Conservation (phyloP, 306 rosid species). For the Dicorynia guianensis region DNA sequence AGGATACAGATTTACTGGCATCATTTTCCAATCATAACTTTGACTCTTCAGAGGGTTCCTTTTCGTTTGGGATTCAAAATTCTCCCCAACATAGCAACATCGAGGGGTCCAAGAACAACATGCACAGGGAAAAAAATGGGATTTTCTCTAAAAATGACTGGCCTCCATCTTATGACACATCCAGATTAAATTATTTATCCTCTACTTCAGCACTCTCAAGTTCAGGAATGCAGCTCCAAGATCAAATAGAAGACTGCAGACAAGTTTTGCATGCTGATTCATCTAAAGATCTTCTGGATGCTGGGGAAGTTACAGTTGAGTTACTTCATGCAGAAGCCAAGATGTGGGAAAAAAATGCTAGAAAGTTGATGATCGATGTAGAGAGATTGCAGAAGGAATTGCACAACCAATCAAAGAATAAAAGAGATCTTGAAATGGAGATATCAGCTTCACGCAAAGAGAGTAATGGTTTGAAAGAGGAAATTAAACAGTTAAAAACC, state of each 20-base stretch:
- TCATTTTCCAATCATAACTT: conserved; percentile 38
- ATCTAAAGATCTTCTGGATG: conserved; percentile 50
- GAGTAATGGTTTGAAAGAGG: conserved; percentile 33
- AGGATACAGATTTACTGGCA: conserved; percentile 38
- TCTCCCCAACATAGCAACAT: conserved; percentile 34
- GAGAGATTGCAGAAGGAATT: conserved; percentile 41
- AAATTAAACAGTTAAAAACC: conserved; percentile 35
- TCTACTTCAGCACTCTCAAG: conserved; percentile 36
- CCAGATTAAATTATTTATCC: conserved; percentile 39
- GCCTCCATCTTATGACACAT: conserved; percentile 30
- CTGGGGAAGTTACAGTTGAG: conserved; percentile 51
- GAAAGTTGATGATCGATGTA: conserved; percentile 36
- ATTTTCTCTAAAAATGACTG: conserved; percentile 30
- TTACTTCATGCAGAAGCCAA: conserved; percentile 52
- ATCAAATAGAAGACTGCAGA: conserved; percentile 44
- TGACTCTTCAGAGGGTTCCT: conserved; percentile 43
- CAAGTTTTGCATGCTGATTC: conserved; percentile 34
- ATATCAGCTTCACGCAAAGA: conserved; percentile 20
- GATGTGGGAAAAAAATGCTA: conserved; percentile 52
- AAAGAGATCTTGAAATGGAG: conserved; percentile 42
- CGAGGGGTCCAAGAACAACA: conserved; percentile 27
- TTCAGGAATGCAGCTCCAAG: conserved; percentile 35
- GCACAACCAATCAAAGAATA: conserved; percentile 42
- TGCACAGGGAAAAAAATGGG: conserved; percentile 39
- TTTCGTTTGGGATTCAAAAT: conserved; percentile 44